Conservation (phyloP, 805 yeast genomes). For the Metschnikowia rubicola region DNA sequence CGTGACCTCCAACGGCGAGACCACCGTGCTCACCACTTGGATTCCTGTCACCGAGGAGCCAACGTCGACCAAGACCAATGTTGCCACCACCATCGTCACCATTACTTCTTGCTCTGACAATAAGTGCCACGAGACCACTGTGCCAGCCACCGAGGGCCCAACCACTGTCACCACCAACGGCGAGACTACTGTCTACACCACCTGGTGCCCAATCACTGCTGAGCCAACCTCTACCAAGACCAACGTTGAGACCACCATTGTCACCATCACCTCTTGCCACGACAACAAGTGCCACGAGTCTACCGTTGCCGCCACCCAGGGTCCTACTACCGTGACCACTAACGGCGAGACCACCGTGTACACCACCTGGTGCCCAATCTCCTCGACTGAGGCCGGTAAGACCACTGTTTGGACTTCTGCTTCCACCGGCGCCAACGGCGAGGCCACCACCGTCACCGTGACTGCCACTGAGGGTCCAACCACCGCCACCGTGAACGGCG, state of each 20-base stretch:
- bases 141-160: constrained; percentile 34
- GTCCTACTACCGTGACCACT: constrained; percentile 24
- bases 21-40: constrained; percentile 30
- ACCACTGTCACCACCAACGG: constrained; percentile 22
- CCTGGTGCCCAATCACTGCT: constrained; percentile 37
- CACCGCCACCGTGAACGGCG: constrained; percentile 21
- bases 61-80: constrained; percentile 18
- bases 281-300: constrained; percentile 1
- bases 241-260: constrained; percentile 10
- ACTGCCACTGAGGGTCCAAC: constrained; percentile 32
- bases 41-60: constrained; percentile 26
- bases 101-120: constrained; percentile 34
- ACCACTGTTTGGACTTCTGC: constrained; percentile 19
- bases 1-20: constrained; percentile 17
- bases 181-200: constrained; percentile 25
- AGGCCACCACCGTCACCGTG: constrained; percentile 15
- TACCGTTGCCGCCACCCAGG: constrained; percentile 28
- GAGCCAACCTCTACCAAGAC: constrained; percentile 21
- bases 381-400: constrained; percentile 17
- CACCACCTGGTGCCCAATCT: constrained; percentile 38
- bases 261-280: constrained; percentile 11
- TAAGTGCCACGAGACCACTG: constrained; percentile 25
- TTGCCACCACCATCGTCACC: constrained; percentile 20
- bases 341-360: constrained; percentile 18
- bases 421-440: constrained; percentile 20